Evolutionary conservation across 768 basidiomycete genomes (phyloP).

Genomic region (Termitomyces sp.): DNA sequence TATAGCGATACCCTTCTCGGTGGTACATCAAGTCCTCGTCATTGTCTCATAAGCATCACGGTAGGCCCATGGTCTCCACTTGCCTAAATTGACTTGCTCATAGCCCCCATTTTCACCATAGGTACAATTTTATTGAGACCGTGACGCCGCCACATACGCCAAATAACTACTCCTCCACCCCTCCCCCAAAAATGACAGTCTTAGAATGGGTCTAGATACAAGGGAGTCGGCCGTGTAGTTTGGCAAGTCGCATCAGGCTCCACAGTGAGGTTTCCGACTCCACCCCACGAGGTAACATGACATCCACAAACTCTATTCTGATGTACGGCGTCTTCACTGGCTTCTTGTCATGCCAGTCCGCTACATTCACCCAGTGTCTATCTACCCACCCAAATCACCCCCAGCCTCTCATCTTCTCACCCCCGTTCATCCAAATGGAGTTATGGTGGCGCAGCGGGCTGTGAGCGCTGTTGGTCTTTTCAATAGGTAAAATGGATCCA

Average conservation of each 20-base stretch:
- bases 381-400: background rate
- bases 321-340: too few species aligned
- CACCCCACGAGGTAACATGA: background rate
- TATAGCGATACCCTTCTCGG: background rate
- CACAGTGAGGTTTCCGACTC: background rate
- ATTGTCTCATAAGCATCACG: background rate
- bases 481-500: background rate
- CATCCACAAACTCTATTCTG: background rate
- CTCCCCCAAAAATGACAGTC: background rate
- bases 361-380: background rate
- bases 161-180: background rate
- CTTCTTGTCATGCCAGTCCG: background rate
- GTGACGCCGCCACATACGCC: background rate
- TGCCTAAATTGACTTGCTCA: background rate
- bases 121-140: background rate
- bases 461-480: background rate
- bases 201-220: background rate
- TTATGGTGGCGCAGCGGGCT: slow-evolving; percentile 1
- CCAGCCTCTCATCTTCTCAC: background rate
- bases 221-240: background rate
- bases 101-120: background rate
- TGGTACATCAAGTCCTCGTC: background rate
- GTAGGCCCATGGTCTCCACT: background rate
- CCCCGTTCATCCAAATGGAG: background rate
- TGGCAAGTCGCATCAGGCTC: background rate